These are phyloP conservation scores for Brassica balearica DNA, from an alignment of 441 rosid genomes.

Conservation along the genomic window DNA sequence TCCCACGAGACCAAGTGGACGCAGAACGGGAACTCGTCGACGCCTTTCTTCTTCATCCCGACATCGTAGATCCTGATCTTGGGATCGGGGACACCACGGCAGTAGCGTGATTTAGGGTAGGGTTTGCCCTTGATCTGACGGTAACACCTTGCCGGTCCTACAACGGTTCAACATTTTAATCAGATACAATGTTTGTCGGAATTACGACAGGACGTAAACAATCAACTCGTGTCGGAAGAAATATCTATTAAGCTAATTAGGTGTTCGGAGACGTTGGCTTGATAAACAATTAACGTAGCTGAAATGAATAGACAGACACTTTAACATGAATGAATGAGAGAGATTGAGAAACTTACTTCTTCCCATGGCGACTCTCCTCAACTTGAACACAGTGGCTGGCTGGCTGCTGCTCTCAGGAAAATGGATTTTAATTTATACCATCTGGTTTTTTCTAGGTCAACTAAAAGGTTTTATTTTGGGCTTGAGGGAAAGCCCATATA, in stretches of 20 bases:
- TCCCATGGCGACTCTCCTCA: slow-evolving; percentile 55
- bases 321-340: background rate
- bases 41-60: slow-evolving; percentile 94
- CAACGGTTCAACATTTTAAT: background rate
- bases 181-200: too few species aligned
- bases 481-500: too few species aligned
- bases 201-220: too few species aligned
- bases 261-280: too few species aligned
- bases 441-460: too few species aligned
- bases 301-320: too few species aligned
- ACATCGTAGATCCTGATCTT: slow-evolving; percentile 93
- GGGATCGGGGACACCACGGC: slow-evolving; percentile 93
- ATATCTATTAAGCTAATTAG: too few species aligned
- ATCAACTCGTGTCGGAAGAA: too few species aligned
- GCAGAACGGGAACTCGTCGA: slow-evolving; percentile 90
- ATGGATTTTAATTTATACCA: background rate
- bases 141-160: slow-evolving; percentile 94
- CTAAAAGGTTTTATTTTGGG: too few species aligned
- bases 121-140: slow-evolving; percentile 93
- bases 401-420: background rate
- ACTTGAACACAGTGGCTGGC: slow-evolving; percentile 2
- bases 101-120: slow-evolving; percentile 79
- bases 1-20: slow-evolving; percentile 94
- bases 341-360: slow-evolving; percentile 52
- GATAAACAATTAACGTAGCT: too few species aligned